Conservation (phyloP, 331 rosid genomes). For the Telfairia occidentalis region DNA sequence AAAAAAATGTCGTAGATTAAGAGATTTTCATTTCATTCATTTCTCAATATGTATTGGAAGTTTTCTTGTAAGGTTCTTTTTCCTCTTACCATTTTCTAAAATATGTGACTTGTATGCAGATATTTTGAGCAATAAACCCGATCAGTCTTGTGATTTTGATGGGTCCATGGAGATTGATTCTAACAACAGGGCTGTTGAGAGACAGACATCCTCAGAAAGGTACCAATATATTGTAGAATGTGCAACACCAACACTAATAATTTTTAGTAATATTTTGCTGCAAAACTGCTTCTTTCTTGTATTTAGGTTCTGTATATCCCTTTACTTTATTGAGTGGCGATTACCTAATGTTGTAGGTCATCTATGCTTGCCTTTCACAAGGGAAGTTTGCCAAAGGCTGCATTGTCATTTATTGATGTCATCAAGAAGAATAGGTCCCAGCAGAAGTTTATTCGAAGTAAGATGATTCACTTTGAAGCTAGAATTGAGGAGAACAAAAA, state of each 20-base stretch:
- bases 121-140: neutral
- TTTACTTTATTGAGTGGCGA: conserved; percentile 15
- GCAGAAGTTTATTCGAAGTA: conserved; percentile 51
- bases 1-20: neutral
- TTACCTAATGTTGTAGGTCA: conserved; percentile 22
- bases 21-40: neutral
- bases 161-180: neutral
- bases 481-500: conserved; percentile 65
- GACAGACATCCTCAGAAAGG: neutral
- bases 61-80: neutral
- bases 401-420: conserved; percentile 53
- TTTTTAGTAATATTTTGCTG: conserved; percentile 6
- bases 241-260: neutral
- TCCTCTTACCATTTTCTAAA: neutral
- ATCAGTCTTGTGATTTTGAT: neutral
- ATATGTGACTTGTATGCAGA: neutral
- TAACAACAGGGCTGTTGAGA: neutral
- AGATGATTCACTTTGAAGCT: conserved; percentile 60
- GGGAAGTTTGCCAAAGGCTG: conserved; percentile 50
- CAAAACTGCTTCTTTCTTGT: conserved; percentile 10
- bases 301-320: conserved; percentile 22
- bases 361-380: conserved; percentile 24
- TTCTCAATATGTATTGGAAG: neutral
- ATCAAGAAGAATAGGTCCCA: conserved; percentile 61
- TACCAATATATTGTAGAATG: neutral